Evolutionary conservation across 208 protist species (phyloP).

Genomic region (Zelonia costaricensis): DNA sequence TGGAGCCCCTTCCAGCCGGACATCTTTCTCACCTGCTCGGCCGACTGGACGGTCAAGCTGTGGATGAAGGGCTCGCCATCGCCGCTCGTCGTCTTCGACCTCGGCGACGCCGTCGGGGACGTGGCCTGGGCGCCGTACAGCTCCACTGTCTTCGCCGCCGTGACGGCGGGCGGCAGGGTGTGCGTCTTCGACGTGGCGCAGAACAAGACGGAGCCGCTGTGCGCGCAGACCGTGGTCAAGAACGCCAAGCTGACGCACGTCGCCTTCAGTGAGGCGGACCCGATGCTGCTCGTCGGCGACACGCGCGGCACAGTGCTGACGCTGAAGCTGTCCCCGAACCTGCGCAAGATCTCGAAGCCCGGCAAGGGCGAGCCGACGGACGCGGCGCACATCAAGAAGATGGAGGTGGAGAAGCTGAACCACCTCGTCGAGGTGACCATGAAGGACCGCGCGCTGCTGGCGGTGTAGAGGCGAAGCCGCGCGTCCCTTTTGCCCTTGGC

Average conservation of each 20-base stretch:
- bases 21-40: slow-evolving; percentile 95
- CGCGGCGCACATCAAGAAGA: slow-evolving; percentile 28
- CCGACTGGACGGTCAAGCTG: slow-evolving; percentile 98
- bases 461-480: not conserved
- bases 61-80: slow-evolving; percentile 90
- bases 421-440: slow-evolving; percentile 89
- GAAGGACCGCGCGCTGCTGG: slow-evolving; percentile 91
- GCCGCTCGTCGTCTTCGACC: slow-evolving; percentile 96
- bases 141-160: slow-evolving; percentile 96
- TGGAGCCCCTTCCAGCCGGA: slow-evolving; percentile 97
- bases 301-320: slow-evolving; percentile 94
- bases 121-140: slow-evolving; percentile 97
- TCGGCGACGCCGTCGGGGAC: slow-evolving; percentile 95
- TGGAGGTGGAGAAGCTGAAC: slow-evolving; percentile 91
- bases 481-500: too few relatives aligned
- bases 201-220: slow-evolving; percentile 97
- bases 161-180: slow-evolving; percentile 96
- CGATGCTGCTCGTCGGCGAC: slow-evolving; percentile 96
- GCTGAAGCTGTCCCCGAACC: slow-evolving; percentile 96
- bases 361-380: slow-evolving; percentile 72
- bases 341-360: slow-evolving; percentile 82
- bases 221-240: slow-evolving; percentile 95
- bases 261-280: slow-evolving; percentile 92
- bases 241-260: slow-evolving; percentile 97
- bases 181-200: slow-evolving; percentile 91